These are phyloP conservation scores for Lactuca saligna DNA, from an alignment of 129 eudicot genomes.

Conservation along the genomic window DNA sequence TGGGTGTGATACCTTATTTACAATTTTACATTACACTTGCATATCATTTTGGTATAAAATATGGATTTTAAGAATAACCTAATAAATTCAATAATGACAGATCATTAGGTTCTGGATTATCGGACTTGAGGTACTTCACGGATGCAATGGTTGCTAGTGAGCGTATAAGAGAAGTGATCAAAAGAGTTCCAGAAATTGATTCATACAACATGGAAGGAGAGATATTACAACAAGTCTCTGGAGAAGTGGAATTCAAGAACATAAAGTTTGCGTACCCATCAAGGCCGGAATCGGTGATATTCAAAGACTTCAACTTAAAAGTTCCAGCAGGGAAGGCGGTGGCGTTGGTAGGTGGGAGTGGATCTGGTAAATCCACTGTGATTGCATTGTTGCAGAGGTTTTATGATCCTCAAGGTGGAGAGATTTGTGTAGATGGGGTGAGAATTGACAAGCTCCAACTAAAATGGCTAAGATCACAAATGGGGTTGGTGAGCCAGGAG, in stretches of 20 bases:
- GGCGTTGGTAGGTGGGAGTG: constrained; percentile 40
- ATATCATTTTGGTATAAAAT: constrained; percentile 19
- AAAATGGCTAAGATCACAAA: constrained; percentile 90
- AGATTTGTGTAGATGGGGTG: constrained; percentile 70
- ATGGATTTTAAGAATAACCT: constrained; percentile 3
- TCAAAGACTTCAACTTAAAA: constrained; percentile 49
- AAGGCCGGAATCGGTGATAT: constrained; percentile 49
- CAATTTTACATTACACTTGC: background rate
- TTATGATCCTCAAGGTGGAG: constrained; percentile 28
- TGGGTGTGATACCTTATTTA: background rate
- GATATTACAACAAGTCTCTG: constrained; percentile 42
- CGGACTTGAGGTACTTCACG: constrained; percentile 60
- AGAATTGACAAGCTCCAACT: constrained; percentile 62
- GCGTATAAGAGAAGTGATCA: constrained; percentile 26
- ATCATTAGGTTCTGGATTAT: constrained; percentile 62
- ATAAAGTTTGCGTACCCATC: constrained; percentile 61
- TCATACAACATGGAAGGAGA: constrained; percentile 65
- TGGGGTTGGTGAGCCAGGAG: constrained; percentile 96
- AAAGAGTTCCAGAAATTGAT: constrained; percentile 66
- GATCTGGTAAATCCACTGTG: no score
- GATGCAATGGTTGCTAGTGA: constrained; percentile 67
- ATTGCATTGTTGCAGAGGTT: no score
- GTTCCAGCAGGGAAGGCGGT: constrained; percentile 74
- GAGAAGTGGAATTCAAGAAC: constrained; percentile 52
- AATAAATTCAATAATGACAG: constrained; percentile 32